Percentiles rank a stretch among this genome's conserved stretches.
Evolutionary conservation across 73 alveolate genomes (phyloP).

Genomic region (Durusdinium trenchii): DNA sequence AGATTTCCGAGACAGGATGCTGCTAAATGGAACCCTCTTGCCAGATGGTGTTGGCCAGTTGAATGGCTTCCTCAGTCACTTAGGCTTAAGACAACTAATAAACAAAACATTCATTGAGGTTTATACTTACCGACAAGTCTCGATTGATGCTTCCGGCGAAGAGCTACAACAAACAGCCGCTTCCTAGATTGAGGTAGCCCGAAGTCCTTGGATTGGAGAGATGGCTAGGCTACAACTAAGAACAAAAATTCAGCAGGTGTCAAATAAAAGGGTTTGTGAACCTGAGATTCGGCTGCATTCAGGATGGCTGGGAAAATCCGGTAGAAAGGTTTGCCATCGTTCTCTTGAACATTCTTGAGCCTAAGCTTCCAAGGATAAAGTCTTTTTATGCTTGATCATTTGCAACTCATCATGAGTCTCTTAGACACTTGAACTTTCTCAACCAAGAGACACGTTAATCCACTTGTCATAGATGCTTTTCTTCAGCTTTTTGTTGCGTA

Average conservation of each 20-base stretch:
- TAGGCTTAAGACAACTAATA: not conserved
- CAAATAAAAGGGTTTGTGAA: too few species aligned
- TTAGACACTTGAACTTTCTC: not conserved
- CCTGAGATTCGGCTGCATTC: not conserved
- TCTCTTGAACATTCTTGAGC: not conserved
- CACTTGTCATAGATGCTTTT: not conserved
- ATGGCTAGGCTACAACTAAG: too few species aligned
- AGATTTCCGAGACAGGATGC: too few species aligned
- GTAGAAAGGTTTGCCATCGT: not conserved
- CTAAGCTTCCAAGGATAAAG: not conserved
- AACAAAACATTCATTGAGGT: not conserved
- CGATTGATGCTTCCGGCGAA: not conserved
- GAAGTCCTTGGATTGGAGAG: too few species aligned
- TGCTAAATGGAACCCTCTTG: too few species aligned
- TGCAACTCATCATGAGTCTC: not conserved
- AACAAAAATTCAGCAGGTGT: too few species aligned
- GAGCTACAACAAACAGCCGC: not conserved
- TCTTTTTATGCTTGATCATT: not conserved
- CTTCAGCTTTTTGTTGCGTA: not conserved
- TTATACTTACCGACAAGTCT: not conserved
- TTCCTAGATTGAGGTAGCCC: constrained; percentile 8
- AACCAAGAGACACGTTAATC: not conserved
- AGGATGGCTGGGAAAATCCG: not conserved
- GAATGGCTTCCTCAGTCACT: not conserved
- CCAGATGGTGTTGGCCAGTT: too few species aligned